A percentile compares a stretch with the other conserved stretches of the same genome.
phyloP scores from a whole-genome alignment of 331 rosid species.

The Cydonia oblonga region DNA sequence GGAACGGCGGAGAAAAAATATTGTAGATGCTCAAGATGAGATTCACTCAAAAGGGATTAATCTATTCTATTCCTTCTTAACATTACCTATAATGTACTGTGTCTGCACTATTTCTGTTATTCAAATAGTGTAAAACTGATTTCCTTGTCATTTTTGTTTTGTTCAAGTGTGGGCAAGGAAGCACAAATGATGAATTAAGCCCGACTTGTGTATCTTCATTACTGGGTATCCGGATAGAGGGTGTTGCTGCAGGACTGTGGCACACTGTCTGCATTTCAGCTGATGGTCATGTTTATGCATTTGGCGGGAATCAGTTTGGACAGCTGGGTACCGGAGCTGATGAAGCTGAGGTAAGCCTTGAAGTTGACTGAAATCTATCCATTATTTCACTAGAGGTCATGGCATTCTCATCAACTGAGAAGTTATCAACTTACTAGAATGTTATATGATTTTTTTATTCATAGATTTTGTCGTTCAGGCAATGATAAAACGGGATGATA shows the following conservation, averaged over 20 bases:
- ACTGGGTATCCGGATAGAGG: conserved; percentile 64
- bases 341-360: conserved; percentile 65
- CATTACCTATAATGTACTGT: conserved; percentile 2
- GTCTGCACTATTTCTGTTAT: too few relatives aligned
- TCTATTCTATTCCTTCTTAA: conserved; percentile 33
- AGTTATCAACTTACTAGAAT: neutral
- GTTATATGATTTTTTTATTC: neutral
- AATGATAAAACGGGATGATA: neutral
- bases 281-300: conserved; percentile 72
- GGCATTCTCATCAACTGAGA: neutral
- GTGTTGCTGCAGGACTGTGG: conserved; percentile 92
- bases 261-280: conserved; percentile 84
- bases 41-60: conserved; percentile 45
- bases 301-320: conserved; percentile 96
- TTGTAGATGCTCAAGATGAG: conserved; percentile 62
- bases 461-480: neutral
- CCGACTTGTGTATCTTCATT: conserved; percentile 70
- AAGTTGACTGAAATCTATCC: neutral
- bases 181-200: conserved; percentile 84
- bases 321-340: conserved; percentile 93
- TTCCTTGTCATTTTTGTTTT: conserved; percentile 21
- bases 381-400: neutral
- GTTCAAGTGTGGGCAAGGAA: conserved; percentile 88
- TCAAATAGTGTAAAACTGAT: conserved; percentile 14
- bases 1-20: conserved; percentile 55